These are phyloP conservation scores for Stachybotrys elegans DNA, from an alignment of 2,329 filamentous ascomycete genomes.

Conservation along the genomic window DNA sequence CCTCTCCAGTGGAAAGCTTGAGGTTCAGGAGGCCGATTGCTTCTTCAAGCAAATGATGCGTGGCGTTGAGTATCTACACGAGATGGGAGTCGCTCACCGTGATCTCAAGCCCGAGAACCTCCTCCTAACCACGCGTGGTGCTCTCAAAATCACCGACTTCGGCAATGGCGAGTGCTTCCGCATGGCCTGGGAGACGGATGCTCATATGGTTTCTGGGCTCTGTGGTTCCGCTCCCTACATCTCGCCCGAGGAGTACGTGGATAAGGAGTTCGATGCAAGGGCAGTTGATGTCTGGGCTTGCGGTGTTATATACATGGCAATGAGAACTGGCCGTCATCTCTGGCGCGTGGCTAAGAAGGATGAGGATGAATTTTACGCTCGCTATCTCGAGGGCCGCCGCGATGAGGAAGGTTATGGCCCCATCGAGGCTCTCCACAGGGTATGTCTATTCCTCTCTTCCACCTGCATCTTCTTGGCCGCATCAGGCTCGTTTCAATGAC, in stretches of 20 bases:
- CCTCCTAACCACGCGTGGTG: conserved; percentile 85
- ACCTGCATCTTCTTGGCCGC: too few relatives aligned
- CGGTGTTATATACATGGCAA: conserved; percentile 99
- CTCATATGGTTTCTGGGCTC: conserved; percentile 95
- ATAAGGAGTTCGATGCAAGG: conserved; percentile 92
- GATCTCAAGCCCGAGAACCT: conserved; percentile 97
- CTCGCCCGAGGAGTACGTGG: conserved; percentile 90
- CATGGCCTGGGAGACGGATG: conserved; percentile 98
- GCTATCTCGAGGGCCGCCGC: conserved; percentile 86
- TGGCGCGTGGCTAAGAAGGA: conserved; percentile 97
- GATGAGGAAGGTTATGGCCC: conserved; percentile 95
- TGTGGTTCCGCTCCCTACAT: conserved; percentile 98
- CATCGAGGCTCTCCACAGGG: conserved; percentile 90
- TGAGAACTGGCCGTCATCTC: conserved; percentile 91
- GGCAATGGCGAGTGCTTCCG: conserved; percentile 98
- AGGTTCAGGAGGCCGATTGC: conserved; percentile 90
- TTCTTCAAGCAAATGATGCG: conserved; percentile 99
- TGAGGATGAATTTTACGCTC: conserved; percentile 94
- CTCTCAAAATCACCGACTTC: conserved; percentile 96
- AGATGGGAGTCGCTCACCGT: conserved; percentile 97
- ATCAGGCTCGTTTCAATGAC: background rate
- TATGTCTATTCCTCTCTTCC: too few relatives aligned
- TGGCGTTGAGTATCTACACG: conserved; percentile 97
- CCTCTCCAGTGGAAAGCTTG: conserved; percentile 83
- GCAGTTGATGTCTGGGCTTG: conserved; percentile 99